Base-by-base conservation (phyloP, 768 basidiomycete genomes). In the Pleurotus pulmonarius region DNA sequence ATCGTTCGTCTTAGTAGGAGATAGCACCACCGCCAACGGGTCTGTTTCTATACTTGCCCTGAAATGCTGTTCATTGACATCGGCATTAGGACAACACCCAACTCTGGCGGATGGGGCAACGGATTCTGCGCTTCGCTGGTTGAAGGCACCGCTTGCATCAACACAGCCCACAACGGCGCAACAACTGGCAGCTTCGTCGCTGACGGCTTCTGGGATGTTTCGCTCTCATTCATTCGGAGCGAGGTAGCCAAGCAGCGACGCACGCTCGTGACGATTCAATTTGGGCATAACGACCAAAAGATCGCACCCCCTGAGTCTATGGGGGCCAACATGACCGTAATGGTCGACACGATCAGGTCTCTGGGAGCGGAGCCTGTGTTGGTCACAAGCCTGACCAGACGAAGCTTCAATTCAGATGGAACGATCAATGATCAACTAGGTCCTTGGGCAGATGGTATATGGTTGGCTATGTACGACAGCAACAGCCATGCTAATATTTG, bases 231-330 rank as follows among this genome's bases (percentile, higher is more conserved):
- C 25, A 70, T 77, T 49, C 55, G 65, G 58, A 61, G 58, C 16
- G 70, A 75, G 61, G 67, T 76, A 6, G 67, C 69, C 12, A 71
- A 70, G 57, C 71, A 67, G 18, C 63, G 69, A 18, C 60, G 70
- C 20, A 75, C 73, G 1, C 59, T 71, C 15, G 72, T 73, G 12
- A 78, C 74, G 0, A 67, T 78, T 18, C 75, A 76, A 49, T 78
- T 78, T 46, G 75, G 75, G 0, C 75, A 77, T 58, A 77, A 74
- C 45, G 72, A 73, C 55, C 67, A 67, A 64, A 73, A 73, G 57
- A 73, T 78, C 46, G 75, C 73, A 0, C 69, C 73, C 41, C 73
- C 75, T 3, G 75, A 71, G 56, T 75, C 73, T 0, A 77, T 77
- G 75, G 74, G 74, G 6, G 69, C 68, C 1, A 76, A 78, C 54